Evolutionary conservation across 2,329 filamentous ascomycete genomes (phyloP).

Genomic region (Metarhizium humberi): DNA sequence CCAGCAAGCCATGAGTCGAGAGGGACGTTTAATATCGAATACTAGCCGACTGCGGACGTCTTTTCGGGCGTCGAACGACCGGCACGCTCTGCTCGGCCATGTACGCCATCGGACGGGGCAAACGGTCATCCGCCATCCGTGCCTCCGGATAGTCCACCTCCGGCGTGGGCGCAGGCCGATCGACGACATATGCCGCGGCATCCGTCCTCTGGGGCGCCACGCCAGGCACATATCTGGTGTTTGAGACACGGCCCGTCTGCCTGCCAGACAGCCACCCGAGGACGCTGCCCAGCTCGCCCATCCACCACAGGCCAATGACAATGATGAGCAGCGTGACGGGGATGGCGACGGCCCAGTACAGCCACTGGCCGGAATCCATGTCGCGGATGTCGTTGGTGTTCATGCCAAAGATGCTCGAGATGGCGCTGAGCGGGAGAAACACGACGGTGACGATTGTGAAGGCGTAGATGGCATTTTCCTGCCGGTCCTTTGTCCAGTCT

Average conservation of each 20-base stretch:
- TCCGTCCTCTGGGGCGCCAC: background rate
- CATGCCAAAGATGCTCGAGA: constrained; percentile 43
- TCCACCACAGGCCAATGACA: constrained; percentile 29
- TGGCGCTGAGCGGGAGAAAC: constrained; percentile 36
- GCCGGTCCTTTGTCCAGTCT: constrained; percentile 31
- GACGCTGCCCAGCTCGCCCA: constrained; percentile 30
- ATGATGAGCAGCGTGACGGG: constrained; percentile 35
- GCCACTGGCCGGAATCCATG: constrained; percentile 37
- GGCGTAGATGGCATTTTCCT: constrained; percentile 38
- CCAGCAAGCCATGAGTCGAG: background rate
- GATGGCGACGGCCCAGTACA: constrained; percentile 40
- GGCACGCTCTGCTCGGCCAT: background rate
- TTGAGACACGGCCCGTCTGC: constrained; percentile 1
- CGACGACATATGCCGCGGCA: background rate
- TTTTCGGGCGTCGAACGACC: background rate
- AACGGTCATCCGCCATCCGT: background rate
- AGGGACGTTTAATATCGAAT: background rate
- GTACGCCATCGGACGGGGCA: background rate
- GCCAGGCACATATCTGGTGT: background rate
- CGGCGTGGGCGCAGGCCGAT: background rate
- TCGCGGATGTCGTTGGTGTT: constrained; percentile 41
- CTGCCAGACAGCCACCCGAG: constrained; percentile 18
- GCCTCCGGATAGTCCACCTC: background rate
- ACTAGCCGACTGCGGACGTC: background rate
- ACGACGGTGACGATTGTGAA: constrained; percentile 41